Evolutionary conservation across 768 basidiomycete species (phyloP), one percentile per base, ranked within the genome.

Genomic region (Mycena vitilis): DNA sequence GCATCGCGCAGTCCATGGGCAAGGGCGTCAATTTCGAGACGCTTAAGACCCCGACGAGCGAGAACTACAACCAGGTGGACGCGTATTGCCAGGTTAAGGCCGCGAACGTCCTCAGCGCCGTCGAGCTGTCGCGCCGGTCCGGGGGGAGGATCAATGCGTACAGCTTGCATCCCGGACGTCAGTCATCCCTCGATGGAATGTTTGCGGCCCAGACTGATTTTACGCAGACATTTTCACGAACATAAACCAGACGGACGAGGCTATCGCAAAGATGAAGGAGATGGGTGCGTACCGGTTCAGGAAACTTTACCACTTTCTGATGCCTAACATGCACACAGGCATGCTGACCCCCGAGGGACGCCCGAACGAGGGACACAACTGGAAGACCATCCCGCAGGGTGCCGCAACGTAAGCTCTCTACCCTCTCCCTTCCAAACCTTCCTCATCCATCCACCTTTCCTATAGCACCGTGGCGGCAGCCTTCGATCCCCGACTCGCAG

Each of bases 151-250:
- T 64, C 11, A 34, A 42, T 25, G 63, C 63, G 1, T 64, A 42
- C 44, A 64, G 63, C 25, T 13, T 64, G 6, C 53, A 54, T 18
- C 63, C 63, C 18, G 63, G 63, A 42, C 30, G 30, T 30, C 30
- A 30, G 30, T 30, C 30, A n/a, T n/a, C n/a, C n/a, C n/a, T n/a
- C n/a, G n/a, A n/a, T n/a, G n/a, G n/a, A n/a, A n/a, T n/a, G n/a
- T n/a, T n/a, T n/a, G n/a, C n/a, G n/a, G n/a, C n/a, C n/a, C n/a
- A n/a, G n/a, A n/a, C n/a, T n/a, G n/a, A n/a, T n/a, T n/a, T n/a
- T n/a, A n/a, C n/a, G n/a, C n/a, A n/a, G 30, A 30, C 30, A 30
- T 30, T 5, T 30, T 30, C 55, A 56, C 55, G 36, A 56, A 56
- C 36, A 38, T 38, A 8, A 57, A 42, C 38, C 56, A 57, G n/a